Evolutionary conservation across 2,329 filamentous ascomycete genomes (phyloP).

Genomic region (Colletotrichum higginsianum): DNA sequence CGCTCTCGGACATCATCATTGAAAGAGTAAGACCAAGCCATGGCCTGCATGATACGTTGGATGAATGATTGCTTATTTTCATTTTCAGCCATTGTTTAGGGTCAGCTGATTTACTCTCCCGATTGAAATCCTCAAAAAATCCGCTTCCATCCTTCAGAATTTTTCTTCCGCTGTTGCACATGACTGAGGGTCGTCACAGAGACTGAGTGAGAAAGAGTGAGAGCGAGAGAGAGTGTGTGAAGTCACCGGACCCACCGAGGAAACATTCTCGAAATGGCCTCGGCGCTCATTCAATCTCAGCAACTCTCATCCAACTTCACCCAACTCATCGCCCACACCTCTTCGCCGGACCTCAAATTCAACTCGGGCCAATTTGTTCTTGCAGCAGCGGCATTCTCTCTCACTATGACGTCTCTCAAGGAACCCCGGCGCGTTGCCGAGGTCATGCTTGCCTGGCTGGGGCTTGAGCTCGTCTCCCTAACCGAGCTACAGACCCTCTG

Average conservation of each 20-base stretch:
- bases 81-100: not conserved
- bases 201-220: not conserved
- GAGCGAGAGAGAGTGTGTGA: not conserved
- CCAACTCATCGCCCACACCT: conserved; percentile 15
- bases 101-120: no score
- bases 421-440: conserved; percentile 54
- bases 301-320: conserved; percentile 32
- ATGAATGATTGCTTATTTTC: conserved; percentile 15
- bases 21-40: conserved; percentile 13
- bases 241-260: conserved; percentile 28
- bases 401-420: conserved; percentile 29
- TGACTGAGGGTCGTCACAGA: not conserved
- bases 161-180: not conserved
- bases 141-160: not conserved
- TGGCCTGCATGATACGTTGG: conserved; percentile 25
- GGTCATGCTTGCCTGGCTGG: conserved; percentile 57
- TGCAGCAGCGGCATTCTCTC: not conserved
- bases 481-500: conserved; percentile 61
- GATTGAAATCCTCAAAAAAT: not conserved
- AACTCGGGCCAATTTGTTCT: conserved; percentile 4
- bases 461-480: conserved; percentile 57
- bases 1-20: no score
- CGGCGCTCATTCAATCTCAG: conserved; percentile 8
- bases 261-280: conserved; percentile 31
- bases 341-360: not conserved